Evolutionary conservation across 106 monocot genomes (phyloP).

Genomic region (Gastrodia elata): DNA sequence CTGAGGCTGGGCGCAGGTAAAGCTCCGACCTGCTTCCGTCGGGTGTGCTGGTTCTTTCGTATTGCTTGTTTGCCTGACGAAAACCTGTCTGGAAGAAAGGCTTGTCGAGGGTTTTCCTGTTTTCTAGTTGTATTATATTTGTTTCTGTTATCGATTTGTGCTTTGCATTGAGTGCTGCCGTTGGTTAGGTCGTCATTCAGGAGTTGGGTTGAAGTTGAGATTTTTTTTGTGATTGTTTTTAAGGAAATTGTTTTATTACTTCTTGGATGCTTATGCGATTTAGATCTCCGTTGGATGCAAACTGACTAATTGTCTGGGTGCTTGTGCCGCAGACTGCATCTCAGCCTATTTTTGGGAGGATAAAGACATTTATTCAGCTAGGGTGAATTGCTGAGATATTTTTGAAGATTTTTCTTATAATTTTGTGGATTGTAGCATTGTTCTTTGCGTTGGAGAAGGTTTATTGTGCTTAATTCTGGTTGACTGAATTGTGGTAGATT

Average conservation of each 20-base stretch:
- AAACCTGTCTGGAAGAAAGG: neutral
- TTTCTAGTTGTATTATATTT: neutral
- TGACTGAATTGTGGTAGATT: neutral
- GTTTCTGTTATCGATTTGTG: neutral
- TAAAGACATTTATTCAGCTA: neutral
- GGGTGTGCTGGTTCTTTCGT: neutral
- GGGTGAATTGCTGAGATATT: neutral
- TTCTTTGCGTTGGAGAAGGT: neutral
- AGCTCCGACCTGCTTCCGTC: neutral
- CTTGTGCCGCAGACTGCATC: neutral
- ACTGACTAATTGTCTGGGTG: neutral
- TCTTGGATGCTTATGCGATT: neutral
- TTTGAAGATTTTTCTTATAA: neutral
- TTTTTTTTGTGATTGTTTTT: conserved; percentile 1
- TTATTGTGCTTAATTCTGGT: neutral
- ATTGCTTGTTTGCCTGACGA: neutral
- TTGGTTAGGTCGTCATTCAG: neutral
- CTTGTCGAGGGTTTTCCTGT: neutral
- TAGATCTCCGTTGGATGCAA: neutral
- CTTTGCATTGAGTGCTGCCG: neutral
- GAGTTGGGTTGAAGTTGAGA: neutral
- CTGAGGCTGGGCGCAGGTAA: neutral
- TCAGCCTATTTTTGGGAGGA: neutral
- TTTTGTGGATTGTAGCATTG: neutral
- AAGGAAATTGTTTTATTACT: neutral